Base-by-base conservation (phyloP, 2,329 filamentous ascomycete genomes). In the Elsinoe necatrix region DNA sequence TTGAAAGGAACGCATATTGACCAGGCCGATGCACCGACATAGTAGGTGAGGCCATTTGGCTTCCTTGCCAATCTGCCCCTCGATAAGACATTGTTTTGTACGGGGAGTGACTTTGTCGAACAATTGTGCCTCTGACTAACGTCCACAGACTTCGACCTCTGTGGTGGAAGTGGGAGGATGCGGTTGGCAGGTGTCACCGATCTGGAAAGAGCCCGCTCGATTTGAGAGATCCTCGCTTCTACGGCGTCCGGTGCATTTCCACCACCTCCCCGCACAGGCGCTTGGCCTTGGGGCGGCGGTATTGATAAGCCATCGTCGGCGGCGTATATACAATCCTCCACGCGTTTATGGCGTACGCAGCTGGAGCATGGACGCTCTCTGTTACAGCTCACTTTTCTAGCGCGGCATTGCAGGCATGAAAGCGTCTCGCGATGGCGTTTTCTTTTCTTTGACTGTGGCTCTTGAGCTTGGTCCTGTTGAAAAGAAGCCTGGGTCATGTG, bases 341-440 rank as follows among this genome's bases (percentile, higher is more conserved):
- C 16, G 16, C 54, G 54, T 29, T 55, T 55, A 29, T 55, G 52
- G 16, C 39, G 52, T 9, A 55, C 37, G 20, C 52, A 55, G 18
- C 52, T 55, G 3, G 37, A 27, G 37, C 52, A 55, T 12, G 52
- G 52, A 16, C 39, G 35, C 18, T 27, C 35, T 23, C 52, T 21
- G 27, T 55, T 21, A 23, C 52, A 55, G 9, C 18, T 21, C 2
- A 43, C 37, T 21, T 55, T 55, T 11, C 52, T 25, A 14, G 12
- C 25, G 20, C 23, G 18, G 39, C 52, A 55, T 11, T 20, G 35
- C 23, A 55, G 16, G 25, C 52, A 55, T 9, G 52, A 55, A 2
- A 55, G 52, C 11, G 52, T 55, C 35, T 55, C 52, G 12, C 52
- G 34, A 25, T 55, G 52, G 14, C 52, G 11, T 21, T 55, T 55